Base-by-base conservation (phyloP, 345 rosid genomes). In the Citrus australasica region DNA sequence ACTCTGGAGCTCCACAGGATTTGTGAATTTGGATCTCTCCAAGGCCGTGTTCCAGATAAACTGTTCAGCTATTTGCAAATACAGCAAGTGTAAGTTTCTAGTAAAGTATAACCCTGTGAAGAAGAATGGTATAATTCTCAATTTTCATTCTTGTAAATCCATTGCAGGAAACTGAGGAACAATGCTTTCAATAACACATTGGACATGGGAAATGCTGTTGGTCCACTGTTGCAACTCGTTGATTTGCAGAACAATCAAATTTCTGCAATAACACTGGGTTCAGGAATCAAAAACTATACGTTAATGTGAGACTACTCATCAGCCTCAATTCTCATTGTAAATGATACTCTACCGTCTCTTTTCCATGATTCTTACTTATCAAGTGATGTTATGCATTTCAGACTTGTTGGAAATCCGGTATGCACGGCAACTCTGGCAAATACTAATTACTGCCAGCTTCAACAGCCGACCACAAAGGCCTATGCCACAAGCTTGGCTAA, bases 351-450 rank as follows among this genome's bases (percentile, higher is more conserved):
- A 28, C 66, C 19, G n/a, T 33, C 55, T 38, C 17, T 9, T 37
- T 27, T 14, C 33, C 73, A 42, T 40, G 3, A 4, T 40, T 19
- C 55, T 75, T 76, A 76, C 67, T 67, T 56, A 22, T 78, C 51
- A 24, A 71, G 66, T n/a, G 40, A 11, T 56, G 72, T 76, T 71
- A 60, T 82, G 46, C 82, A 71, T 60, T 65, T 65, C 86, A 94
- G 98, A 76, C 95, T 96, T 75, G 67, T 91, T 55, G 98, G 98
- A 74, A 96, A 96, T 79, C 98, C 98, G 0, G 97, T 94, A 30
- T 96, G 99, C 82, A 76, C 80, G 32, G 78, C 88, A 55, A 87
- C 89, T 70, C 87, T 85, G 69, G 83, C 88, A 59, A 94, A 90
- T 80, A 85, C 94, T 46, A 88, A 83, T 55, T 94, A 91, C 86